Evolutionary conservation across 176 grass and related monocot species (phyloP), one percentile per base, ranked within the genome.

Genomic region (Paspalum vaginatum): DNA sequence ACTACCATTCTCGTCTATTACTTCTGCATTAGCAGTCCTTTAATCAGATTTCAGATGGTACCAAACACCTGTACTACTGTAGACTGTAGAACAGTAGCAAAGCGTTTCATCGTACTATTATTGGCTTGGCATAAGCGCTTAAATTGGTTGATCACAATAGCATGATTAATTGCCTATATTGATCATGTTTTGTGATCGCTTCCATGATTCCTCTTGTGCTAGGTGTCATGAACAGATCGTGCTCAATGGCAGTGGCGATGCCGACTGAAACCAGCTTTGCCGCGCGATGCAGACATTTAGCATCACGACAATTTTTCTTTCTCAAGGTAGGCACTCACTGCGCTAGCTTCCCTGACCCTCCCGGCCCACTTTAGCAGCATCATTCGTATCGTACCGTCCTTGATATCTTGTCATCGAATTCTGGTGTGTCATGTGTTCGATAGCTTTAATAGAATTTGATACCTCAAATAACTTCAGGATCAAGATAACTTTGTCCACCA

Each of bases 301-400:
- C 54, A 47, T 13, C 10, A 2, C 5, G 50, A 16, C 43, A 65
- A 49, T 16, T 43, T 55, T 58, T 79, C 58, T 58, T 73, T 69
- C 56, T 24, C 61, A 83, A 50, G 80, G 80, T 88, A 83, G 86
- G 86, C 74, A 79, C 15, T n/a, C 25, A 56, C 57, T 43, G 18
- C 58, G 21, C 50, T 77, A 85, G 65, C 61, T 65, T 65, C 21
- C 44, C 56, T 21, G 43, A 46, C 45, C 53, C 18, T 72, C 40
- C 48, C n/a, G n/a, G n/a, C n/a, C n/a, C 25, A 25, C 48, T 77
- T 78, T 83, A 65, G 58, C 40, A 87, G 20, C 66, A 72, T 83
- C 25, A 10, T 18, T n/a, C 37, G 61, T 49, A 45, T 63, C 40
- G 65, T 83, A 70, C 64, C 8, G 24, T 78, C 49, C 40, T 83